A percentile compares a stretch with the other conserved stretches of the same genome.
Conservation (phyloP, 73 alveolate genomes). For the Paramecium sonneborni region DNA sequence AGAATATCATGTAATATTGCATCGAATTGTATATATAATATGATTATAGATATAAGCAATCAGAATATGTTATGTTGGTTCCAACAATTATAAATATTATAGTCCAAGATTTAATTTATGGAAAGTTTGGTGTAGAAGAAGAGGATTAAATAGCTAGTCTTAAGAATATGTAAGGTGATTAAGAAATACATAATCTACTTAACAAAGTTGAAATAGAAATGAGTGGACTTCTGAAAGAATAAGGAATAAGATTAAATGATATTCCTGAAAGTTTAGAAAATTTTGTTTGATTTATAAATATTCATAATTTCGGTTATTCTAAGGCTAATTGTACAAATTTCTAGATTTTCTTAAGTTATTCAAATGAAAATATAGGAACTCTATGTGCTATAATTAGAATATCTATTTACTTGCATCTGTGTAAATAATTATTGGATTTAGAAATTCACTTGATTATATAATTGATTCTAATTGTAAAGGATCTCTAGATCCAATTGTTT, state of each 20-base stretch:
- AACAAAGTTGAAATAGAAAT: neutral
- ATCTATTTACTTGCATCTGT: constrained; percentile 3
- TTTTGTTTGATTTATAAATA: neutral
- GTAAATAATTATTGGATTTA: constrained; percentile 2
- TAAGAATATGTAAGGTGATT: neutral
- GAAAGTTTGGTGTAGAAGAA: constrained; percentile 26
- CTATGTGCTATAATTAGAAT: neutral
- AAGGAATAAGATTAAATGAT: neutral
- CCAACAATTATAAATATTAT: neutral
- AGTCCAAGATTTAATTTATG: neutral
- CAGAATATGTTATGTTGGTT: neutral
- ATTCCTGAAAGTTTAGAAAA: neutral
- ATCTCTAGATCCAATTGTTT: neutral
- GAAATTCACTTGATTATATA: neutral
- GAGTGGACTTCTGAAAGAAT: neutral
- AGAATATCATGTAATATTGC: neutral
- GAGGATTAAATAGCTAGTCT: constrained; percentile 14
- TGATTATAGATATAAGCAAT: neutral
- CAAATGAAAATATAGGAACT: neutral
- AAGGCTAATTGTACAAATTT: neutral
- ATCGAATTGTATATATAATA: neutral
- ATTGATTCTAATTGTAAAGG: neutral
- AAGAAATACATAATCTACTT: neutral
- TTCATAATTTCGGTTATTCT: constrained; percentile 7
- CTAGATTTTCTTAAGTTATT: neutral